Percentiles rank a stretch among this genome's conserved stretches.
Conservation (phyloP, 75 land plant species). For the Sequoia sempervirens region DNA sequence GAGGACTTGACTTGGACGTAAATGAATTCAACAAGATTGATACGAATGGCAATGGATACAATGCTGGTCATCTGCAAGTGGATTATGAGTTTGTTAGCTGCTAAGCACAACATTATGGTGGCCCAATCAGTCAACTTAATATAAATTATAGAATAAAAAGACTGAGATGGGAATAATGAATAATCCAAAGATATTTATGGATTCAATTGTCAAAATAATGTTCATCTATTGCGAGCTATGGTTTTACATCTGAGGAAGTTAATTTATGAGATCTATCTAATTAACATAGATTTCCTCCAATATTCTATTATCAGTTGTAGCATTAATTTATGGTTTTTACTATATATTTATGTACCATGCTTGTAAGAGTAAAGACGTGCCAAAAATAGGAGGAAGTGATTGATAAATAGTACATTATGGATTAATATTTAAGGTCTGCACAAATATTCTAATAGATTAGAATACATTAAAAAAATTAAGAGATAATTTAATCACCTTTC, state of each 20-base stretch:
- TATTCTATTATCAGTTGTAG: too few relatives aligned
- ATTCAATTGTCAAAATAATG: neutral
- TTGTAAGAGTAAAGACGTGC: too few relatives aligned
- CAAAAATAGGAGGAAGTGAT: too few relatives aligned
- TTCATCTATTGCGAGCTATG: neutral
- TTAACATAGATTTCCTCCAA: too few relatives aligned
- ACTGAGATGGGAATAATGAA: neutral
- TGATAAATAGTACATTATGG: too few relatives aligned
- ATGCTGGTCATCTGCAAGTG: conserved; percentile 1
- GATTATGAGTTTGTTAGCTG: conserved; percentile 5
- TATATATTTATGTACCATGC: too few relatives aligned
- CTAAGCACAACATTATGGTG: neutral
- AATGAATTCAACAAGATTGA: conserved; percentile 7
- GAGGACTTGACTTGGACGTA: neutral
- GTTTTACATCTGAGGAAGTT: neutral
- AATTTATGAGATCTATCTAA: neutral
- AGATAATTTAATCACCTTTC: too few relatives aligned
- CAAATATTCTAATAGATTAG: too few relatives aligned
- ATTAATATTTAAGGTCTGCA: too few relatives aligned
- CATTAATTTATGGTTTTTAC: too few relatives aligned
- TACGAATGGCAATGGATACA: conserved; percentile 7
- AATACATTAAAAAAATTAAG: too few relatives aligned
- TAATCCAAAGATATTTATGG: neutral
- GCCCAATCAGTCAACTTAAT: neutral
- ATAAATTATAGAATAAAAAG: neutral